These are phyloP conservation scores for Centrapalus pauciflorus DNA, from an alignment of 129 eudicot species.

Conservation along the genomic window DNA sequence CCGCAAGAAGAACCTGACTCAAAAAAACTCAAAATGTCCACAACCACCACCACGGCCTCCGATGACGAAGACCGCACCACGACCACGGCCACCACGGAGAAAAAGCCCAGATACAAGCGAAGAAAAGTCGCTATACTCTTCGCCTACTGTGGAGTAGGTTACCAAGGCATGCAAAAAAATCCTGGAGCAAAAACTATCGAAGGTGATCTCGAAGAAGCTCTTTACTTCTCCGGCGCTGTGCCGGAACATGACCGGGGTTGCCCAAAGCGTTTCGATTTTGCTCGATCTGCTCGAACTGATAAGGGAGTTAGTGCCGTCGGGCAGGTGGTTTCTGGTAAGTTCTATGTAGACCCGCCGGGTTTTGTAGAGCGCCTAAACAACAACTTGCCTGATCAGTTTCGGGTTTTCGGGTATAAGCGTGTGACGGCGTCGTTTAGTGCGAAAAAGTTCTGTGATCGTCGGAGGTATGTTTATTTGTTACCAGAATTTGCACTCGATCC, in stretches of 20 bases:
- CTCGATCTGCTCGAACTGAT: slow-evolving; percentile 92
- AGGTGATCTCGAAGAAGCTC: slow-evolving; percentile 89
- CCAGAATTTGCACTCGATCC: slow-evolving; percentile 82
- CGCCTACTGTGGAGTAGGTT: slow-evolving; percentile 91
- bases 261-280: slow-evolving; percentile 61
- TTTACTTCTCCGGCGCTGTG: slow-evolving; percentile 63
- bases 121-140: slow-evolving; percentile 76
- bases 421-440: slow-evolving; percentile 67
- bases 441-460: slow-evolving; percentile 73
- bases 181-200: slow-evolving; percentile 98
- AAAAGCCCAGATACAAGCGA: slow-evolving; percentile 59
- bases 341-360: slow-evolving; percentile 79
- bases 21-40: slow-evolving; percentile 69
- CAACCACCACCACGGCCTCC: slow-evolving; percentile 35
- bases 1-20: slow-evolving; percentile 35
- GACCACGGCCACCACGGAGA: slow-evolving; percentile 16
- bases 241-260: slow-evolving; percentile 55
- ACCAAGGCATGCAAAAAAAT: slow-evolving; percentile 94
- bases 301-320: slow-evolving; percentile 96
- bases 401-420: slow-evolving; percentile 78
- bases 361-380: slow-evolving; percentile 57
- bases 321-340: slow-evolving; percentile 83
- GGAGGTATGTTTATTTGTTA: slow-evolving; percentile 87
- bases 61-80: slow-evolving; percentile 38
- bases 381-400: slow-evolving; percentile 48